These are phyloP conservation scores for Boletus pseudopeckii DNA, from an alignment of 768 basidiomycete genomes.

Conservation along the genomic window DNA sequence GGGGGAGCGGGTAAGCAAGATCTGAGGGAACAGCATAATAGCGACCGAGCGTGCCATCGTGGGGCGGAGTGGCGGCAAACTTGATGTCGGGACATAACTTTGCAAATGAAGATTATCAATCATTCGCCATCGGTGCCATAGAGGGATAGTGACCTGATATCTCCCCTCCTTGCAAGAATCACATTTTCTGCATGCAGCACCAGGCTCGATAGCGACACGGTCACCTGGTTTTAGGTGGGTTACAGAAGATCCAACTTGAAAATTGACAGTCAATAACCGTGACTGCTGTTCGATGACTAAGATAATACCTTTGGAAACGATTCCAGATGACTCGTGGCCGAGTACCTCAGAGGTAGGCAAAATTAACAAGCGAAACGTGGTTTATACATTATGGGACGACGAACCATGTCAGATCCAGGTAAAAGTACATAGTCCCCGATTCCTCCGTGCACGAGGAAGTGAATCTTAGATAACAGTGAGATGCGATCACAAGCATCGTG, in stretches of 20 bases:
- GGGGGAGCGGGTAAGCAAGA: slow-evolving; percentile 78
- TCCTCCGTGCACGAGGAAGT: slow-evolving; percentile 74
- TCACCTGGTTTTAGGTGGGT: slow-evolving; percentile 78
- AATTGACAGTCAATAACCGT: neutral
- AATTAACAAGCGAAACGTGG: neutral
- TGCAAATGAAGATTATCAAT: neutral
- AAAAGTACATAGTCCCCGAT: slow-evolving; percentile 80
- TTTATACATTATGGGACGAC: slow-evolving; percentile 6
- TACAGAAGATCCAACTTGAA: slow-evolving; percentile 69
- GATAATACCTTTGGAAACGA: slow-evolving; percentile 59
- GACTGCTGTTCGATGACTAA: neutral
- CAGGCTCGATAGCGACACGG: slow-evolving; percentile 90
- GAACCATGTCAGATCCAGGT: slow-evolving; percentile 64
- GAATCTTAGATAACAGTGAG: slow-evolving; percentile 47
- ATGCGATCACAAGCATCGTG: neutral
- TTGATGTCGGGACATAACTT: slow-evolving; percentile 83
- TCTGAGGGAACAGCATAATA: slow-evolving; percentile 88
- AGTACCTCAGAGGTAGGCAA: slow-evolving; percentile 57
- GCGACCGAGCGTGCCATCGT: slow-evolving; percentile 83
- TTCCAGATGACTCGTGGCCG: slow-evolving; percentile 89
- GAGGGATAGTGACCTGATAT: slow-evolving; percentile 59
- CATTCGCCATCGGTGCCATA: neutral
- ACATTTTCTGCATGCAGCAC: slow-evolving; percentile 80
- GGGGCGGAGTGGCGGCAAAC: slow-evolving; percentile 92
- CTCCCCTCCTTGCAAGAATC: slow-evolving; percentile 79